These are phyloP conservation scores for Candida buenavistaensis DNA, from an alignment of 1,139 yeast genomes.

Conservation along the genomic window DNA sequence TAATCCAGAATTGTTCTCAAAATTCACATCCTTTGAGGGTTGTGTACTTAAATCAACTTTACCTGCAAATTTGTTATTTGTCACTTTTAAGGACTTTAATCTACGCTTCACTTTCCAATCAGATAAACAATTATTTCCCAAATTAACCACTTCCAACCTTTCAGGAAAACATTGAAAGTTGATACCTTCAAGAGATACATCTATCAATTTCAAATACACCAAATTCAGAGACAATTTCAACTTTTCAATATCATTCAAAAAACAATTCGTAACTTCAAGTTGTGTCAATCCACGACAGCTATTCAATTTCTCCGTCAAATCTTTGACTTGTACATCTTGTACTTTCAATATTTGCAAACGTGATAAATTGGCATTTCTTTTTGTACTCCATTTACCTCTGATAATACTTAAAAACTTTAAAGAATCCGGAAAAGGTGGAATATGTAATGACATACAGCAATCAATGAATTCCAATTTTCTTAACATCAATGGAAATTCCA, in stretches of 20 bases:
- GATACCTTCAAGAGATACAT: conserved; percentile 5
- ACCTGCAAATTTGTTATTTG: conserved; percentile 8
- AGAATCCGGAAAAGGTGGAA: conserved; percentile 14
- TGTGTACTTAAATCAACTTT: conserved; percentile 5
- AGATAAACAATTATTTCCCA: conserved; percentile 10
- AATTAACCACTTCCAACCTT: conserved; percentile 16
- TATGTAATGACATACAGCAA: conserved; percentile 13
- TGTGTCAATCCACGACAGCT: conserved; percentile 9
- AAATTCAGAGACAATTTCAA: conserved; percentile 10
- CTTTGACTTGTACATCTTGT: conserved; percentile 12
- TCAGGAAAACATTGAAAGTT: conserved; percentile 10
- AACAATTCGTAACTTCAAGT: conserved; percentile 11
- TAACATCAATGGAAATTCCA: conserved; percentile 10
- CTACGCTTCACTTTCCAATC: background rate
- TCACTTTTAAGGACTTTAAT: conserved; percentile 9
- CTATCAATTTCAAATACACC: conserved; percentile 8
- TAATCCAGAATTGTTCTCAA: conserved; percentile 8
- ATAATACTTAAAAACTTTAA: conserved; percentile 11
- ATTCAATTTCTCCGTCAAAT: conserved; percentile 12
- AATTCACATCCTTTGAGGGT: conserved; percentile 8
- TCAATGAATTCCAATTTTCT: conserved; percentile 14
- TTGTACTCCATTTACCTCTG: conserved; percentile 14
- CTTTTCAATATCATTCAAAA: conserved; percentile 2
- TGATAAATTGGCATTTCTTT: conserved; percentile 11
- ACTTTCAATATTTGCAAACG: conserved; percentile 11